Conservation (phyloP, 805 yeast species). For the Sugiyamaella qingdaonensis region DNA sequence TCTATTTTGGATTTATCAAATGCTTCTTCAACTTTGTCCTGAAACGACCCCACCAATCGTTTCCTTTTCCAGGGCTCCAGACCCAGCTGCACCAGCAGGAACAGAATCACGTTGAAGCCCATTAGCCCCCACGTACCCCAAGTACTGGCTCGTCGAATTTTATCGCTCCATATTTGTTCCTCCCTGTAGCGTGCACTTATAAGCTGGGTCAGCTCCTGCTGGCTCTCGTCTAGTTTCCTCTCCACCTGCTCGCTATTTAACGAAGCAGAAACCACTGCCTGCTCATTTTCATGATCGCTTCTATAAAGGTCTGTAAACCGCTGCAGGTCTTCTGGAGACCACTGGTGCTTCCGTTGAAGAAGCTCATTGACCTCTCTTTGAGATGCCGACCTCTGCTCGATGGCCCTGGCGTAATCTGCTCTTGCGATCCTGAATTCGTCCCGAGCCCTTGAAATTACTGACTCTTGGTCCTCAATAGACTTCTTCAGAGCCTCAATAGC, state of each 20-base stretch:
- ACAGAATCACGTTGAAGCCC: conserved; percentile 78
- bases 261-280: conserved; percentile 51
- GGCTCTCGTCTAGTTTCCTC: conserved; percentile 59
- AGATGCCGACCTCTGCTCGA: conserved; percentile 57
- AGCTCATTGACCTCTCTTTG: conserved; percentile 86
- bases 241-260: conserved; percentile 52
- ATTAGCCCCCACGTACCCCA: conserved; percentile 93
- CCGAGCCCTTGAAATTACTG: conserved; percentile 46
- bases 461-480: conserved; percentile 54
- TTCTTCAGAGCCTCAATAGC: conserved; percentile 67
- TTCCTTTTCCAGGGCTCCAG: conserved; percentile 94
- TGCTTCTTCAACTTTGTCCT: conserved; percentile 60
- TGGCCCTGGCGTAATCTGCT: conserved; percentile 52
- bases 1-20: conserved; percentile 10
- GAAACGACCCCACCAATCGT: conserved; percentile 77
- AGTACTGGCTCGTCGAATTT: conserved; percentile 87
- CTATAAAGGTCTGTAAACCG: conserved; percentile 76
- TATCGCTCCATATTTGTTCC: conserved; percentile 97
- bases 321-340: conserved; percentile 79
- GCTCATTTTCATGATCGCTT: conserved; percentile 72
- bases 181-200: conserved; percentile 89
- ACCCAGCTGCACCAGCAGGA: conserved; percentile 75
- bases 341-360: conserved; percentile 74
- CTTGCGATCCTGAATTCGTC: conserved; percentile 47
- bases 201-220: conserved; percentile 63